A percentile compares a stretch with the other conserved stretches of the same genome.
These are phyloP conservation scores for Paracorniculantispora psalliotae DNA, from an alignment of 2,329 filamentous ascomycete genomes.

Conservation along the genomic window DNA sequence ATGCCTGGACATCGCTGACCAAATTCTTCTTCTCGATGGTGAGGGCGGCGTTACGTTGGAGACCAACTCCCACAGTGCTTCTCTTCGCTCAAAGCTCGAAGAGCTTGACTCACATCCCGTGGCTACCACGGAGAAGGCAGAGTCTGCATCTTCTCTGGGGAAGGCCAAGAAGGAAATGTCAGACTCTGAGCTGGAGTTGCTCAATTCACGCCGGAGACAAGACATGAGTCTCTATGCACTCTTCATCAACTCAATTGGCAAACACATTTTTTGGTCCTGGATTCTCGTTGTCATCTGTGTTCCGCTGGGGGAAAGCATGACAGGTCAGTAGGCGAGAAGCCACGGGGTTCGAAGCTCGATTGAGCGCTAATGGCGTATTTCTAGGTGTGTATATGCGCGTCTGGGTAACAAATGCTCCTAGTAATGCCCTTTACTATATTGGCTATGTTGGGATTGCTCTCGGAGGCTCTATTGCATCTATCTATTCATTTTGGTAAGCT, in stretches of 20 bases:
- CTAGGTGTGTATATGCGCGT: not conserved
- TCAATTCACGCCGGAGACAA: not conserved
- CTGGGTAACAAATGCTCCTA: constrained; percentile 3
- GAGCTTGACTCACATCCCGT: not conserved
- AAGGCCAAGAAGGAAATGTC: not conserved
- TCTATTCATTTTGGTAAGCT: not conserved
- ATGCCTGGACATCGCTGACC: not conserved
- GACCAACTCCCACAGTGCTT: not conserved
- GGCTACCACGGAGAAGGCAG: not conserved
- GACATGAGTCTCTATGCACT: constrained; percentile 1
- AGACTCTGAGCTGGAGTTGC: not conserved
- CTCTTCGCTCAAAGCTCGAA: not conserved
- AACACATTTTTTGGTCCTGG: not conserved
- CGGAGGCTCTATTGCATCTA: not conserved
- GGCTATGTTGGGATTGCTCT: not conserved
- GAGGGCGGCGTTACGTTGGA: constrained; percentile 1
- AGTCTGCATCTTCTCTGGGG: not conserved
- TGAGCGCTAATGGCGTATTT: too few species aligned
- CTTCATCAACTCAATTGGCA: constrained; percentile 1
- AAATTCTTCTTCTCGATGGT: not conserved
- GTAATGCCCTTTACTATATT: not conserved
- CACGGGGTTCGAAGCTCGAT: too few species aligned
- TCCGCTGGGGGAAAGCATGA: not conserved
- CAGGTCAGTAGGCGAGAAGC: not conserved
- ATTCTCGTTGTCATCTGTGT: constrained; percentile 1